These are phyloP conservation scores for Endotrypanum monterogeii DNA, from an alignment of 208 protist species.

Conservation along the genomic window DNA sequence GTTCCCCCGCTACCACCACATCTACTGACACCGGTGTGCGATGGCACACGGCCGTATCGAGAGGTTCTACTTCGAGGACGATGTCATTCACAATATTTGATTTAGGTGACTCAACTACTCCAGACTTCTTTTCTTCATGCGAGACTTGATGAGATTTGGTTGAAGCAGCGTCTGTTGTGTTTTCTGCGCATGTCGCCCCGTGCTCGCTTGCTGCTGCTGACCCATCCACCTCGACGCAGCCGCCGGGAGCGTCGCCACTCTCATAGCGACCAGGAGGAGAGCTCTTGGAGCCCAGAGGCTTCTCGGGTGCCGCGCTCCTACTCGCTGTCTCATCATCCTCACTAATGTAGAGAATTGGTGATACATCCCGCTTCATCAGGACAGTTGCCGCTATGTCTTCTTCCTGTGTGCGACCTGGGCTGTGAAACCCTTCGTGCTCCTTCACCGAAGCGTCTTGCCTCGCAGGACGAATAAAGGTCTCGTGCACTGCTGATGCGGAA, in stretches of 20 bases:
- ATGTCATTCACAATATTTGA: not conserved
- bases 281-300: not conserved
- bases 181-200: not conserved
- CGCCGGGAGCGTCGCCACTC: not conserved
- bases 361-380: not conserved
- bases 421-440: not conserved
- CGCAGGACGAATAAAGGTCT: not conserved
- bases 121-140: not conserved
- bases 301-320: not conserved
- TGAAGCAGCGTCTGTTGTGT: not conserved
- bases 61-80: not conserved
- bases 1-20: not conserved
- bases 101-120: not conserved
- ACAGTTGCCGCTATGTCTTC: not conserved
- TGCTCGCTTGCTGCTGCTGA: not conserved
- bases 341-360: not conserved
- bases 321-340: not conserved
- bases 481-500: not conserved
- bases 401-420: no score
- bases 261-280: not conserved
- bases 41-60: not conserved
- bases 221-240: not conserved
- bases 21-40: not conserved
- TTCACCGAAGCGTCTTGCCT: not conserved
- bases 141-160: no score